These are phyloP conservation scores for Grosmannia penicillata DNA, from an alignment of 2,329 filamentous ascomycete species.

Conservation along the genomic window DNA sequence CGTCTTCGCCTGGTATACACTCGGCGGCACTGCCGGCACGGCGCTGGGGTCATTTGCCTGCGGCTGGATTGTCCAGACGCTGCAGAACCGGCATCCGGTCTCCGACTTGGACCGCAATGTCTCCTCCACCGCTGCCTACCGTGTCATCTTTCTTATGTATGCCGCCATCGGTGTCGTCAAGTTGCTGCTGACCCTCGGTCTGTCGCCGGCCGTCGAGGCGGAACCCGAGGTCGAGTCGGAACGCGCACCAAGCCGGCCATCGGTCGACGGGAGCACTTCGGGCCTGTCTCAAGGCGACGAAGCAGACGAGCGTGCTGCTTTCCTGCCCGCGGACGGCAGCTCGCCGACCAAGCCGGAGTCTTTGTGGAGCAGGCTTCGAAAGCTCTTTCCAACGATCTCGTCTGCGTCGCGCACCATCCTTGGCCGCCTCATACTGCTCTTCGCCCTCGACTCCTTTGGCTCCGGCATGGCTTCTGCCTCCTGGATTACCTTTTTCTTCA, in stretches of 20 bases:
- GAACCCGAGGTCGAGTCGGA: slow-evolving; percentile 8
- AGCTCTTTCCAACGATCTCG: slow-evolving; percentile 42
- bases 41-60: slow-evolving; percentile 43
- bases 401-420: slow-evolving; percentile 37
- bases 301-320: not conserved
- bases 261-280: not conserved
- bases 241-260: not conserved
- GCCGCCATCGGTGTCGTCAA: slow-evolving; percentile 42
- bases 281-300: not conserved
- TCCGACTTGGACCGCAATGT: too few species aligned
- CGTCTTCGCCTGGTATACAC: slow-evolving; percentile 47
- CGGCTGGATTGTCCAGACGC: slow-evolving; percentile 44
- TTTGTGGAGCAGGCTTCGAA: slow-evolving; percentile 1
- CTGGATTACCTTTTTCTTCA: slow-evolving; percentile 44
- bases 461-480: slow-evolving; percentile 33
- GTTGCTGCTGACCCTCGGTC: slow-evolving; percentile 30
- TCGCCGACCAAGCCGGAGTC: not conserved
- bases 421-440: slow-evolving; percentile 31
- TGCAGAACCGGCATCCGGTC: slow-evolving; percentile 17
- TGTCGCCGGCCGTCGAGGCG: slow-evolving; percentile 23
- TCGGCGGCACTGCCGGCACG: slow-evolving; percentile 42
- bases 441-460: slow-evolving; percentile 29
- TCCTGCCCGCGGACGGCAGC: not conserved
- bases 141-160: slow-evolving; percentile 42
- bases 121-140: slow-evolving; percentile 28